Evolutionary conservation across 371 early-diverging fungal genomes (phyloP), one percentile per base, ranked within the genome.

Genomic region (Fennellomyces sp.): DNA sequence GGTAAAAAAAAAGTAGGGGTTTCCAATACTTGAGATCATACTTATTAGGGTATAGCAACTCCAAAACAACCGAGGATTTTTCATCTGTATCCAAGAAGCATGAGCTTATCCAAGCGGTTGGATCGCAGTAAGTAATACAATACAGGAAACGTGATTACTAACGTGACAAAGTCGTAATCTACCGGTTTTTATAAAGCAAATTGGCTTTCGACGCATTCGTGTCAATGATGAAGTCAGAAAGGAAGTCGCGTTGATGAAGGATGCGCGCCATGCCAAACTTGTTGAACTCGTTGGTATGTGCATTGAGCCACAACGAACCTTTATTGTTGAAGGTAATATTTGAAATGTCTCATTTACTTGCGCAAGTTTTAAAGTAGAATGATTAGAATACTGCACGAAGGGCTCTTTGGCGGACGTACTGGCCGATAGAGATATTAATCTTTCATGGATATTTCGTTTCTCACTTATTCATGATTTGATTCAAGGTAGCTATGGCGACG

Each of bases 361-460:
- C n/a, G n/a, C n/a, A n/a, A n/a, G n/a, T n/a, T n/a, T n/a, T n/a
- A n/a, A n/a, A n/a, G n/a, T n/a, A n/a, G n/a, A n/a, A n/a, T n/a
- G n/a, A 10, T 19, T 56, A 73, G 82, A 82, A 54, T 70, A 69
- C 45, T 78, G 78, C 25, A 64, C 68, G 52, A 82, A 82, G 56
- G 82, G 82, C 19, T 69, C 78, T 0, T 56, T 82, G 21, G 66
- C 69, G 3, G 71, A 76, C 17, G 63, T 82, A 0, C 45, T 80
- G 26, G 75, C 76, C 38, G 80, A 82, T 53, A 45, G 61, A 12
- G 80, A 82, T 41, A 71, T 78, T 48, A 70, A 76, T 38, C 63
- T 82, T 21, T 66, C 78, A 5, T 82, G 82, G 82, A 72, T 80
- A 7, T 82, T 80, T 60, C 73, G 78, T 53, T 80, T 80, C 38